Base-by-base conservation (phyloP, 805 yeast genomes). In the Tetrapisispora namnaoensis region DNA sequence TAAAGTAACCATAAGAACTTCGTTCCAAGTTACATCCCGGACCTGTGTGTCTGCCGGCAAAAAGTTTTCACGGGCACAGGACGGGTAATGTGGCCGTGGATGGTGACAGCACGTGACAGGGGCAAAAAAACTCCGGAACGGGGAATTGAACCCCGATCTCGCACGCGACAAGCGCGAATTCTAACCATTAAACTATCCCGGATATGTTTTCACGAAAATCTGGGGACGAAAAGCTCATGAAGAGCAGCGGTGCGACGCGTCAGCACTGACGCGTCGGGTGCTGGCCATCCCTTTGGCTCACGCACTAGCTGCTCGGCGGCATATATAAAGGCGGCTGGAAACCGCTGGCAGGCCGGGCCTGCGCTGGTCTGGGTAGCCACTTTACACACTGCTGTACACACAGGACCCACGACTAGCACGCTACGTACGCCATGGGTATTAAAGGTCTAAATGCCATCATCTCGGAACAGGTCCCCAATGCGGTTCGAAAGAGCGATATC, bases 361-460 rank as follows among this genome's bases (percentile, higher is more conserved):
- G n/a, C n/a, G n/a, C n/a, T n/a, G n/a, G n/a, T 24, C 28, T 6
- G 28, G 28, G 4, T 4, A 24, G 28, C 28, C 8, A 8, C 28
- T 6, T 4, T 24, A 24, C 28, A 24, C 8, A 8, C 28, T 8
- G 8, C 28, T 8, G 8, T 24, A 24, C 28, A 24, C 28, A 24
- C 28, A 4, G n/a, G n/a, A 24, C 28, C 4, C 28, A 24, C 17
- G 37, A 4, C 17, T 6, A 4, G 11, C 16, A 34, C 37, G 17
- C 37, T 14, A 34, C 11, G 22, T 6, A 37, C 18, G 13, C 16
- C 13, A 76, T 76, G 80, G 80, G 80, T 64, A 76, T 76, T 51
- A 76, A 75, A 78, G 96, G 99, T 13, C 76, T 93, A 42, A 89
- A 84, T 60, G 88, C 88, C 50, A 75, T 95, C 42, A 79, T 93